Evolutionary conservation across 2,329 filamentous ascomycete genomes (phyloP), one percentile per base, ranked within the genome.

Genomic region (Trichoderma atroviride): DNA sequence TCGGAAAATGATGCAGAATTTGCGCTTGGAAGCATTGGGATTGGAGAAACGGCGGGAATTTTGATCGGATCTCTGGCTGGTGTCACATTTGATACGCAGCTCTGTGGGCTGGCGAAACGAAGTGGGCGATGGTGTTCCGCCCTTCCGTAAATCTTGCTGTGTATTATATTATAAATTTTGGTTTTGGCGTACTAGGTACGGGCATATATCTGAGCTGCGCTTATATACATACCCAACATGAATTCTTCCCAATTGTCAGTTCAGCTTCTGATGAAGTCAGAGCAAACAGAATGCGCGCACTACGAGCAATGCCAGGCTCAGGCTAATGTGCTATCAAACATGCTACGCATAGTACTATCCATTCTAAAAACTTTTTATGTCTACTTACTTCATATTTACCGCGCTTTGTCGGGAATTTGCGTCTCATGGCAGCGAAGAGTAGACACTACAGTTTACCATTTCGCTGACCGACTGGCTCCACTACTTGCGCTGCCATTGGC

Each of bases 101-200:
- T 67, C 9, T 67, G 64, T 52, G 55, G 55, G 56, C 11, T 67
- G 6, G 40, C 55, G 5, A 67, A 47, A 59, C 40, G 22, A 58
- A 52, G 31, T 1, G 55, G 64, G 29, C 64, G 64, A 24, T 59
- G 64, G 64, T 67, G 64, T 67, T 40, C 64, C 16, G 58, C 31
- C 4, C 50, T 27, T 5, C 35, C n/a, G 27, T 67, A 59, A 29
- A 37, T 29, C 9, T 27, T 40, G 4, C 16, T 10, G 3, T 43
- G 40, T 10, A 4, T 29, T 16, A 56, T 33, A 24, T 43, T 16
- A 19, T 19, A 0, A 19, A 19, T 6, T 43, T 10, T 43, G 40
- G 9, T 10, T 43, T n/a, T 10, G 2, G 16, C 40, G 0, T 4
- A 43, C 3, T 7, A 6, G 6, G 9, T 43, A 9, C 10, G 3